phyloP scores from a whole-genome alignment of 768 basidiomycete species.

The Amanita muscaria region DNA sequence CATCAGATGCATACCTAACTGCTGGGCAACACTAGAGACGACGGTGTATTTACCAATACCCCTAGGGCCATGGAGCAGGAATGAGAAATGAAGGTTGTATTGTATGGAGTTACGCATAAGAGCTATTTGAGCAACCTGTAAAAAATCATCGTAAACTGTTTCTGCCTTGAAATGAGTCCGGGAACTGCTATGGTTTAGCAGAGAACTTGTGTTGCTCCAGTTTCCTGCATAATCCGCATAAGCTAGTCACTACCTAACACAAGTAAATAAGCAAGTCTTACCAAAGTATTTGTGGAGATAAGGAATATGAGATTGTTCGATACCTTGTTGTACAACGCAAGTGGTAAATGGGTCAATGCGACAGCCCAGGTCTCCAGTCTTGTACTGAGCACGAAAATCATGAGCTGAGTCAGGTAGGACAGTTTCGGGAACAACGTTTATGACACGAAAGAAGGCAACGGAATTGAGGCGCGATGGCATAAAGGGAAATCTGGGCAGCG shows the following conservation, averaged over 20 bases:
- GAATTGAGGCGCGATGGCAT: slow-evolving; percentile 28
- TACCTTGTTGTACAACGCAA: slow-evolving; percentile 69
- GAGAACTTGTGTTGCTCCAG: background rate
- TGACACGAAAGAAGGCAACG: slow-evolving; percentile 70
- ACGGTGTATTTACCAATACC: slow-evolving; percentile 77
- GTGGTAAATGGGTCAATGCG: slow-evolving; percentile 72
- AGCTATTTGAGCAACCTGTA: slow-evolving; percentile 52
- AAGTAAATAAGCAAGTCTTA: background rate
- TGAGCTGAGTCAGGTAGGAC: slow-evolving; percentile 25
- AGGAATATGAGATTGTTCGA: slow-evolving; percentile 59
- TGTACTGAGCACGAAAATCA: slow-evolving; percentile 39
- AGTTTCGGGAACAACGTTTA: slow-evolving; percentile 62
- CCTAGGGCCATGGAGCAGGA: slow-evolving; percentile 70
- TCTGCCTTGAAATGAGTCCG: slow-evolving; percentile 18
- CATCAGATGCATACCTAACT: slow-evolving; percentile 67
- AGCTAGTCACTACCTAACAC: background rate
- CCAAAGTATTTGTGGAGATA: slow-evolving; percentile 8
- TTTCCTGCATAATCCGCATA: background rate
- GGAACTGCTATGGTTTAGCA: background rate
- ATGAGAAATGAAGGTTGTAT: slow-evolving; percentile 57
- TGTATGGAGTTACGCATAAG: slow-evolving; percentile 46
- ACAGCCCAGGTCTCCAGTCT: slow-evolving; percentile 70
- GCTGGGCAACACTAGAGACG: slow-evolving; percentile 44
- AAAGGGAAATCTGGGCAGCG: slow-evolving; percentile 11
- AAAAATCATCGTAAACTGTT: slow-evolving; percentile 38